phyloP scores from a whole-genome alignment of 176 grass and related monocot genomes.

The Saccharum officinarum region DNA sequence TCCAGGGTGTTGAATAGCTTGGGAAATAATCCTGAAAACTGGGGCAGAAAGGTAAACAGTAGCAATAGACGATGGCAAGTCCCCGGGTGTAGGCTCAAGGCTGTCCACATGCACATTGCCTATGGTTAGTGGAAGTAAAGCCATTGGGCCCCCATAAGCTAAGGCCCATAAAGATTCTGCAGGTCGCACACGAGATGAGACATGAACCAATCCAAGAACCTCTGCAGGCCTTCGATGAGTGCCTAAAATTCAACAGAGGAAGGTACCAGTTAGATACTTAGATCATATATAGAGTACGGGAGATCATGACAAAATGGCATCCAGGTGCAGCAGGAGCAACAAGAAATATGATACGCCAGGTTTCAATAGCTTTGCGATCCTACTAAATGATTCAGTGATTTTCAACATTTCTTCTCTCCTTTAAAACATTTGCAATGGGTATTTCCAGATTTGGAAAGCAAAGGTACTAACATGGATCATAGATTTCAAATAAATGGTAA shows the following conservation, averaged over 20 bases:
- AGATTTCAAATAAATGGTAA: not conserved
- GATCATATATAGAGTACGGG: constrained; percentile 9
- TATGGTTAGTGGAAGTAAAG: constrained; percentile 91
- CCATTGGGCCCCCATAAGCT: constrained; percentile 89
- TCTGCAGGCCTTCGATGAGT: constrained; percentile 92
- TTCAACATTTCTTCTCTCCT: not conserved
- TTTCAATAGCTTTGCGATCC: constrained; percentile 4
- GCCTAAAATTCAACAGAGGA: constrained; percentile 67
- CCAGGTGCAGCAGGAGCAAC: not conserved
- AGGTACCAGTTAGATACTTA: constrained; percentile 33
- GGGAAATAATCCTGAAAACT: constrained; percentile 91
- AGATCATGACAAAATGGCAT: constrained; percentile 17
- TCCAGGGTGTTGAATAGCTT: constrained; percentile 87
- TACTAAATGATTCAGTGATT: not conserved
- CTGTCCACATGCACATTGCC: constrained; percentile 86
- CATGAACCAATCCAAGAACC: constrained; percentile 94
- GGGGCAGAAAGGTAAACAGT: constrained; percentile 79
- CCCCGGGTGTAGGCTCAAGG: constrained; percentile 77
- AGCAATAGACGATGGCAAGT: constrained; percentile 48
- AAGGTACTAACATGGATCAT: not conserved
- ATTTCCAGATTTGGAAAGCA: constrained; percentile 15
- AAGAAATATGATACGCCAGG: not conserved
- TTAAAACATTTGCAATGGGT: not conserved
- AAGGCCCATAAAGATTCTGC: constrained; percentile 94
- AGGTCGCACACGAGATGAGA: constrained; percentile 77